These are phyloP conservation scores for Globisporangium acanthophoron DNA, from an alignment of 352 stramenopile species.

Conservation along the genomic window DNA sequence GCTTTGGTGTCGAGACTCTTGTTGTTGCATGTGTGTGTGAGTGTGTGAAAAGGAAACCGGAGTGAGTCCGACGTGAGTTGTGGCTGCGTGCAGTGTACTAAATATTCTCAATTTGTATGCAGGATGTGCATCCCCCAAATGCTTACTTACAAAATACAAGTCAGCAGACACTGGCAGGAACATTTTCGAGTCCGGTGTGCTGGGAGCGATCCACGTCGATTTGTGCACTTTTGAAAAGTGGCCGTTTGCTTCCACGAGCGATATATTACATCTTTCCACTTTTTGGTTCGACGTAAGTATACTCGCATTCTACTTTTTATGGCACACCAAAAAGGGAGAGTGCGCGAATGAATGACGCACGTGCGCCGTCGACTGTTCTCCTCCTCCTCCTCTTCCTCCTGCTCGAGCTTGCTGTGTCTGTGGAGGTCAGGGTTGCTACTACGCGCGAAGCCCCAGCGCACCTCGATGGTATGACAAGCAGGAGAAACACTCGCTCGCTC, in stretches of 20 bases:
- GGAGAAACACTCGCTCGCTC: too few relatives aligned
- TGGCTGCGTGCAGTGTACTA: not conserved
- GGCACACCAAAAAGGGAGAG: too few relatives aligned
- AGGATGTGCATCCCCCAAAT: not conserved
- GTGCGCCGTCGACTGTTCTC: too few relatives aligned
- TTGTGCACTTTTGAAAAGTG: not conserved
- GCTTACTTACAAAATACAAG: not conserved
- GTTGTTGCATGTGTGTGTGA: not conserved
- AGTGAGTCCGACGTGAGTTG: not conserved
- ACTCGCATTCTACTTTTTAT: too few relatives aligned
- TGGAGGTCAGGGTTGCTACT: too few relatives aligned
- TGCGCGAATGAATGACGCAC: too few relatives aligned
- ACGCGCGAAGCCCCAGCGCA: too few relatives aligned
- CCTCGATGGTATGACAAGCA: too few relatives aligned
- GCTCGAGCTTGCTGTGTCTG: too few relatives aligned
- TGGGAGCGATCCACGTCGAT: not conserved
- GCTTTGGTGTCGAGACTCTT: not conserved
- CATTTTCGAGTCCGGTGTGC: not conserved
- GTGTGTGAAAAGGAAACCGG: not conserved
- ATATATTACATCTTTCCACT: not conserved
- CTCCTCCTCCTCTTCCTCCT: too few relatives aligned
- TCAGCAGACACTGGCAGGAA: not conserved
- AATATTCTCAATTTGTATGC: not conserved
- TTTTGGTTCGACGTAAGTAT: not conserved
- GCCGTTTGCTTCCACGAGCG: too few relatives aligned